Percentiles rank a stretch among this genome's conserved stretches.
Evolutionary conservation across 1,139 yeast genomes (phyloP).

Genomic region (Pneumocystis canis): DNA sequence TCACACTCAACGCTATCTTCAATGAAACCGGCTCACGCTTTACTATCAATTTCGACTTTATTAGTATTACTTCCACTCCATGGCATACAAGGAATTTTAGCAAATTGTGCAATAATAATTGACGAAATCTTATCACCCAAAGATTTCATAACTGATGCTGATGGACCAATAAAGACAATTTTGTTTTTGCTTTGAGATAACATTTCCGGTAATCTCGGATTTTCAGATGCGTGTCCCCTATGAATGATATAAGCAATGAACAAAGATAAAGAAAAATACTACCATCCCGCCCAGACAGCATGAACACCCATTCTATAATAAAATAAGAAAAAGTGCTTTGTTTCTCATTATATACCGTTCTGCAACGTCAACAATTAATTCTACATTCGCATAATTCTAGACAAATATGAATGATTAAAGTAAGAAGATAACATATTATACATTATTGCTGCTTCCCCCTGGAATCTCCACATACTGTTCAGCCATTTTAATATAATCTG

Average conservation of each 20-base stretch:
- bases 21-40: conserved; percentile 74
- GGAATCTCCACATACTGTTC: conserved; percentile 97
- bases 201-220: conserved; percentile 84
- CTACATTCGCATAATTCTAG: conserved; percentile 84
- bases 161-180: conserved; percentile 91
- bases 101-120: conserved; percentile 97
- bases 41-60: conserved; percentile 51
- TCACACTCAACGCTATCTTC: conserved; percentile 63
- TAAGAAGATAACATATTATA: background rate
- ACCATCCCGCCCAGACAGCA: conserved; percentile 95
- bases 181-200: conserved; percentile 80
- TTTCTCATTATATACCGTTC: conserved; percentile 37
- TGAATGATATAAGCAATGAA: background rate
- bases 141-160: conserved; percentile 98
- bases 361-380: conserved; percentile 88
- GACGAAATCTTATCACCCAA: conserved; percentile 94
- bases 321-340: background rate
- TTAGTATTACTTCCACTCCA: conserved; percentile 98
- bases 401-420: background rate
- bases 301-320: conserved; percentile 53
- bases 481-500: conserved; percentile 97
- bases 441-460: conserved; percentile 93
- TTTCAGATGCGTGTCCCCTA: conserved; percentile 98
- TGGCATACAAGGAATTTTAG: conserved; percentile 93
- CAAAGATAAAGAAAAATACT: background rate